Evolutionary conservation across 352 stramenopile genomes (phyloP).

Genomic region (Phytophthora meadii): DNA sequence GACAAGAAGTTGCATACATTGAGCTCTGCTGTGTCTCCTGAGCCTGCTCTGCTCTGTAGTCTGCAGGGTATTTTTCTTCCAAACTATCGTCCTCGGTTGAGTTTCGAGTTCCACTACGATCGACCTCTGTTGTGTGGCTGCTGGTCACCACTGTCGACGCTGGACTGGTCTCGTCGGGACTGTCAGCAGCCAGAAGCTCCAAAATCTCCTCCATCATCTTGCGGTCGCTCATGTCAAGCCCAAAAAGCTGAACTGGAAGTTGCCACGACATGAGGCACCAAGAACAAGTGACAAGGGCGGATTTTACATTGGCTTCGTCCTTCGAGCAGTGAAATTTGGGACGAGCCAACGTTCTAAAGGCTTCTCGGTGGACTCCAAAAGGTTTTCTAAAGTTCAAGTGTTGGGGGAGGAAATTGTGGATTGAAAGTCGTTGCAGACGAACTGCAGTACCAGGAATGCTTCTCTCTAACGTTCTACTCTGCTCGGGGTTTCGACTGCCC

Average conservation of each 20-base stretch:
- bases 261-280: slow-evolving; percentile 19
- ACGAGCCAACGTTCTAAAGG: background rate
- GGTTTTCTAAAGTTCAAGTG: too few species aligned
- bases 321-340: slow-evolving; percentile 25
- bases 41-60: slow-evolving; percentile 3
- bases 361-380: too few species aligned
- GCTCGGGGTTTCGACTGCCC: background rate
- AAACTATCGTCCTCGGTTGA: background rate
- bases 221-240: slow-evolving; percentile 11
- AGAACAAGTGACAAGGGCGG: background rate
- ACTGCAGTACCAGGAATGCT: too few species aligned
- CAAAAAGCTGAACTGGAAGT: slow-evolving; percentile 24
- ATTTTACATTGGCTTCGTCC: slow-evolving; percentile 1
- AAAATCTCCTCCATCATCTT: slow-evolving; percentile 44
- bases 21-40: slow-evolving; percentile 3
- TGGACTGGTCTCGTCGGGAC: background rate
- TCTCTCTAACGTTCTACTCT: too few species aligned
- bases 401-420: too few species aligned
- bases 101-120: too few species aligned
- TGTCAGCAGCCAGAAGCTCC: slow-evolving; percentile 27
- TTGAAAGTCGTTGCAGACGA: too few species aligned
- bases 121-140: background rate
- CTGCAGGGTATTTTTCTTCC: slow-evolving; percentile 9
- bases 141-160: slow-evolving; percentile 5
- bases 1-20: slow-evolving; percentile 25